phyloP scores from a whole-genome alignment of 768 basidiomycete species.

The Symmetrospora coprosmae region DNA sequence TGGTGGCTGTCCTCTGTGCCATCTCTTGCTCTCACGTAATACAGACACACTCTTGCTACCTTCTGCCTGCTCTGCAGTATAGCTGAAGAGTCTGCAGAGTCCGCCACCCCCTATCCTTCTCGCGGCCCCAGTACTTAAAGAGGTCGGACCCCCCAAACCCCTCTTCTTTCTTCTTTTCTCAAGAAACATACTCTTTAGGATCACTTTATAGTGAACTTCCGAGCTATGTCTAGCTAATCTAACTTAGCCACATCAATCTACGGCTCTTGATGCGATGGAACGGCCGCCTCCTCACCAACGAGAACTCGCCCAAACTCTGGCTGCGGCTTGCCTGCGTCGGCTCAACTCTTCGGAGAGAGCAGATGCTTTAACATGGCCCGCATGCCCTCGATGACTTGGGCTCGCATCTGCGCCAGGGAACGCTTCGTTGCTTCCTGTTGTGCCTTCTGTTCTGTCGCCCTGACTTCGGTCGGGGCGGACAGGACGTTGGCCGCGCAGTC shows the following conservation, averaged over 20 bases:
- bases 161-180: constrained; percentile 14
- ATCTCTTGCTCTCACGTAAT: no score
- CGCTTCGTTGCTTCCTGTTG: constrained; percentile 3
- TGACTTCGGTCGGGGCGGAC: neutral
- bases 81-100: no score
- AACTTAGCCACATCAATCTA: constrained; percentile 20
- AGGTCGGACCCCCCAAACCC: neutral
- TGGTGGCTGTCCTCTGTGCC: no score
- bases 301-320: no score
- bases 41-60: no score
- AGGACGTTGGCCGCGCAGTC: constrained; percentile 5
- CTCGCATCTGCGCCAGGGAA: constrained; percentile 18
- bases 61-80: no score
- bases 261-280: constrained; percentile 13
- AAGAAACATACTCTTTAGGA: constrained; percentile 18
- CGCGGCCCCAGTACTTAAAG: neutral
- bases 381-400: constrained; percentile 19
- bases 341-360: neutral
- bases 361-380: neutral
- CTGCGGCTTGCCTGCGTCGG: no score
- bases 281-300: constrained; percentile 17
- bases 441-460: neutral
- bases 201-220: constrained; percentile 18
- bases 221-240: constrained; percentile 18
- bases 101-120: no score